These are phyloP conservation scores for Yarrowia keelungensis DNA, from an alignment of 805 yeast species.

Conservation along the genomic window DNA sequence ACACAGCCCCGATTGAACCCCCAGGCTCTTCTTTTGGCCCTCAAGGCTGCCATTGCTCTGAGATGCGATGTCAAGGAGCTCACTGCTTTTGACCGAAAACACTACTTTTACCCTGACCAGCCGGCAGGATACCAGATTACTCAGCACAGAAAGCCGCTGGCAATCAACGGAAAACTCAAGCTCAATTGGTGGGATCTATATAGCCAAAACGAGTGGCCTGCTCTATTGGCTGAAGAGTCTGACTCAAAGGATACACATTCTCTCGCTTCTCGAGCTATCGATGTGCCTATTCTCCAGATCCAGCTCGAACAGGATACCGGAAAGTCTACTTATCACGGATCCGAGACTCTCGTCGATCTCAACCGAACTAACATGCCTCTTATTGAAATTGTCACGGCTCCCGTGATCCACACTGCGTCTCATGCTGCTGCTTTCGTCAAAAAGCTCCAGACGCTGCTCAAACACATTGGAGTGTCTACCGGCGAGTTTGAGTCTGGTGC, in stretches of 20 bases:
- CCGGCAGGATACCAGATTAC: constrained; percentile 97
- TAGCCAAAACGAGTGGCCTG: constrained; percentile 42
- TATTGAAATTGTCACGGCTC: constrained; percentile 89
- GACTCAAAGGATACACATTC: constrained; percentile 43
- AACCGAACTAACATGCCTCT: constrained; percentile 87
- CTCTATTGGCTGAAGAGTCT: background rate
- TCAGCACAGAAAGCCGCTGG: constrained; percentile 82
- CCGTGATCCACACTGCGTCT: constrained; percentile 73
- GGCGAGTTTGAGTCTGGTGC: constrained; percentile 96
- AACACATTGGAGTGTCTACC: constrained; percentile 73
- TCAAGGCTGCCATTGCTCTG: constrained; percentile 75
- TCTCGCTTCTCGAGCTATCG: constrained; percentile 47
- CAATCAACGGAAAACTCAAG: constrained; percentile 66
- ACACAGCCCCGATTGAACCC: constrained; percentile 84
- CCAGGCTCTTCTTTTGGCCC: constrained; percentile 72
- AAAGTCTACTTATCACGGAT: constrained; percentile 63
- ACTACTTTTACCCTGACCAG: constrained; percentile 95
- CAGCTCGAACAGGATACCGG: constrained; percentile 98
- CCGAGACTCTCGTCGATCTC: constrained; percentile 65
- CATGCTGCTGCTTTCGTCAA: constrained; percentile 81
- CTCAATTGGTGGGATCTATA: constrained; percentile 64
- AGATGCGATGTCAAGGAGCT: constrained; percentile 61
- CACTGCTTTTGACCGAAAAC: constrained; percentile 89
- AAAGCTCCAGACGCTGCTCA: constrained; percentile 75
- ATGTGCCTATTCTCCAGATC: constrained; percentile 73